Percentiles rank a stretch among this genome's conserved stretches.
phyloP scores from a whole-genome alignment of 1,284 basidiomycete species.

The Ustilago trichophora region DNA sequence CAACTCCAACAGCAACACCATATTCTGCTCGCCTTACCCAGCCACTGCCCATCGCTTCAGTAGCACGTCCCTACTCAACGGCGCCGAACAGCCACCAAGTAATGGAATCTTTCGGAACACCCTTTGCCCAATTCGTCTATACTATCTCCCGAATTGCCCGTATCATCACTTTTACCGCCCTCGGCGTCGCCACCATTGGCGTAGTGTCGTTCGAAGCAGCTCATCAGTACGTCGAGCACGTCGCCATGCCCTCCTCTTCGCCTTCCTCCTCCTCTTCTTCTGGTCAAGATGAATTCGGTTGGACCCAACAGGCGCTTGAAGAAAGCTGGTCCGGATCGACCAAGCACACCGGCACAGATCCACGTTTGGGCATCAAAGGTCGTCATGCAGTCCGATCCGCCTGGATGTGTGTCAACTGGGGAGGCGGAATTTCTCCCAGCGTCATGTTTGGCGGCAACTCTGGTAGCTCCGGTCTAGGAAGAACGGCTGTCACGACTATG shows the following conservation, averaged over 20 bases:
- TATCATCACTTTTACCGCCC: constrained; percentile 54
- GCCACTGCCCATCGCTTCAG: too few relatives aligned
- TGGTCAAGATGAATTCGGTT: constrained; percentile 48
- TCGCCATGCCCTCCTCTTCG: constrained; percentile 45
- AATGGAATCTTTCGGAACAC: constrained; percentile 47
- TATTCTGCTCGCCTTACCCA: too few relatives aligned
- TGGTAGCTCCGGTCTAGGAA: constrained; percentile 24
- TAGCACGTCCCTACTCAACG: constrained; percentile 33
- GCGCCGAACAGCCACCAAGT: constrained; percentile 49
- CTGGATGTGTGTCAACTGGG: constrained; percentile 63
- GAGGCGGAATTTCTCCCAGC: constrained; percentile 58
- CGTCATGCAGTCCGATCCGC: constrained; percentile 60
- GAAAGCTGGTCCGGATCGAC: constrained; percentile 44
- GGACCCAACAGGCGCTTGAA: constrained; percentile 35
- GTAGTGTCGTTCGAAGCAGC: constrained; percentile 54
- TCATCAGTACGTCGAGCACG: constrained; percentile 63
- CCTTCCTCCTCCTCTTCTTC: constrained; percentile 5
- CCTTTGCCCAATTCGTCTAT: constrained; percentile 56
- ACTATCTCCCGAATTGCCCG: constrained; percentile 61
- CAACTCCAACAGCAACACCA: neutral
- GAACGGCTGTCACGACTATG: constrained; percentile 34
- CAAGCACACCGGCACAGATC: constrained; percentile 45
- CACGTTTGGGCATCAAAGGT: constrained; percentile 55
- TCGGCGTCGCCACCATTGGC: constrained; percentile 45
- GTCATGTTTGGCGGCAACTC: constrained; percentile 45